Base-by-base conservation (phyloP, 768 basidiomycete genomes). In the Pisolithus albus region DNA sequence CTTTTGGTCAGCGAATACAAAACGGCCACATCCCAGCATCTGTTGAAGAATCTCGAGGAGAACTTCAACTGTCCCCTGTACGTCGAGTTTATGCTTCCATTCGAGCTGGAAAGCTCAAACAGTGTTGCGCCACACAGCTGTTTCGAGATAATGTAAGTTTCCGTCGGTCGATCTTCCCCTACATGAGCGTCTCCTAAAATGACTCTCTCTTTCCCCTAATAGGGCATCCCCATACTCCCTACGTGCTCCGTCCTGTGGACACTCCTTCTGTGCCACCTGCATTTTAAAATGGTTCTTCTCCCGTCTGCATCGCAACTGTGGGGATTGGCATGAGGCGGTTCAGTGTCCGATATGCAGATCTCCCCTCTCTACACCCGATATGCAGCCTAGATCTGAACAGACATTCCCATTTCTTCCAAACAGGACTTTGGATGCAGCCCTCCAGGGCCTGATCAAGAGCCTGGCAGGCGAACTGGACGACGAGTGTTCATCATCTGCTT, bases 281-380 rank as follows among this genome's bases (percentile, higher is more conserved):
- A 81, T 83, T 54, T 64, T 86, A 28, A 79, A 79, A 59, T 83
- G 82, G 80, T 80, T 80, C 66, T 85, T 84, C 70, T 81, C 82
- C 59, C 78, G 79, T 45, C 66, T 85, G 26, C 83, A 86, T 65
- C 70, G 69, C 44, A 71, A 70, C 1, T 86, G 85, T 60, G 83
- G 83, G 26, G 70, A 71, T 30, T 87, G 84, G 84, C 84, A 84
- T 54, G 79, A 83, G 58, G 62, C 75, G 11, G 80, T 85, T 40
- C 79, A 82, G 56, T 86, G 83, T 64, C 84, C 84, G 34, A 73
- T 84, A 52, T 86, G 84, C 64, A 81, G 82, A 59, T 75, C 73
- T 50, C 52, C 72, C 38, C 68, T 85, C 47, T 70, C 73, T 48
- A 79, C 79, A 13, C 75, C 77, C 37, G 77, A 84, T 61, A 66